Conservation (phyloP, 768 basidiomycete species). For the Neoboletus brunneissimus region DNA sequence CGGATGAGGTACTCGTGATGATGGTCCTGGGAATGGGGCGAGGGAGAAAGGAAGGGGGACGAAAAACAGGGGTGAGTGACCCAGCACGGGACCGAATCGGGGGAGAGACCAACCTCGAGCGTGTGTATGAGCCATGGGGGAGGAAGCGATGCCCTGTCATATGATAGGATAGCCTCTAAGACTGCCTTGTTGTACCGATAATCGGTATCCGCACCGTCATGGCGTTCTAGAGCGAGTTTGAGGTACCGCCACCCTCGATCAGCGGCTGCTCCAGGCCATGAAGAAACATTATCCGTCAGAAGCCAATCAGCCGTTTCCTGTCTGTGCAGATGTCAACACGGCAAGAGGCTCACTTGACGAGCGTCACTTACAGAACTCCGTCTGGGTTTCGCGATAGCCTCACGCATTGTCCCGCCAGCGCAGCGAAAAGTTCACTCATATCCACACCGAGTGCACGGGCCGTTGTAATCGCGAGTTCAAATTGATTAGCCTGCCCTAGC, state of each 20-base stretch:
- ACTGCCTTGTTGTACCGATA: constrained; percentile 74
- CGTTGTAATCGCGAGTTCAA: constrained; percentile 73
- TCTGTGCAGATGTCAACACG: constrained; percentile 37
- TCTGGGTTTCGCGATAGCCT: constrained; percentile 66
- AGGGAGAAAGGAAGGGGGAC: not conserved
- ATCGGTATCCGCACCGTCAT: constrained; percentile 71
- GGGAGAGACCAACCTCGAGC: constrained; percentile 53
- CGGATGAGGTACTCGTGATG: constrained; percentile 86
- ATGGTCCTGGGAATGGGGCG: constrained; percentile 41
- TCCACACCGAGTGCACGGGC: constrained; percentile 77
- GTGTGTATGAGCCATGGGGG: constrained; percentile 83
- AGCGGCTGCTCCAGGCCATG: constrained; percentile 79
- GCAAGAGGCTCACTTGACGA: not conserved
- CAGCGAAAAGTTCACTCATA: constrained; percentile 82
- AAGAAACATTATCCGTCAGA: constrained; percentile 70
- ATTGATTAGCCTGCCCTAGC: constrained; percentile 74
- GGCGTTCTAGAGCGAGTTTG: constrained; percentile 70
- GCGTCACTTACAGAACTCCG: constrained; percentile 49
- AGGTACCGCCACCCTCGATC: constrained; percentile 89
- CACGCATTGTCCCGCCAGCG: constrained; percentile 75
- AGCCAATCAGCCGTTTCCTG: constrained; percentile 80
- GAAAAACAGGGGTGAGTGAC: not conserved
- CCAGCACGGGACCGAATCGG: not conserved
- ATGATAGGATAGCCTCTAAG: constrained; percentile 71
- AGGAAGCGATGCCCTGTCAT: constrained; percentile 56